Conservation (phyloP, 139 green algal genomes). For the Chlorella sp. region DNA sequence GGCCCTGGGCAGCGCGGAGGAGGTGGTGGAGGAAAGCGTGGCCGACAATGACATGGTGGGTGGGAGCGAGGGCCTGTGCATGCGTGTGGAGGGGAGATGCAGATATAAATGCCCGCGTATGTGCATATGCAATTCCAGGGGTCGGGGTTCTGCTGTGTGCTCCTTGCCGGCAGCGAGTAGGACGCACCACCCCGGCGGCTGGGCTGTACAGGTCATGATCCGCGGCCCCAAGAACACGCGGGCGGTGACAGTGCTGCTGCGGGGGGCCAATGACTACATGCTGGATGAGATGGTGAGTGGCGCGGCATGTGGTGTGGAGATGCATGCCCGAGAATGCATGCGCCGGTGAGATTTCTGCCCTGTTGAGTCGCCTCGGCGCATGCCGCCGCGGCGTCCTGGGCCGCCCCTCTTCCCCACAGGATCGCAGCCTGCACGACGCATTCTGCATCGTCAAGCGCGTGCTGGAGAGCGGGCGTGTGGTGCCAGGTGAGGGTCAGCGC, state of each 20-base stretch:
- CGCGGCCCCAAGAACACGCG: constrained; percentile 60
- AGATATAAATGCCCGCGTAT: not conserved
- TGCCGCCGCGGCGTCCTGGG: too few species aligned
- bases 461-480: constrained; percentile 91
- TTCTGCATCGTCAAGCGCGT: constrained; percentile 98
- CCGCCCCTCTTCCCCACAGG: too few species aligned
- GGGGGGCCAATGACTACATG: constrained; percentile 98
- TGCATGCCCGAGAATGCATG: too few species aligned
- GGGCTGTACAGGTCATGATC: constrained; percentile 82
- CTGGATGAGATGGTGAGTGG: constrained; percentile 99
- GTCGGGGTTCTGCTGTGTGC: too few species aligned
- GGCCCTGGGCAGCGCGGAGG: constrained; percentile 69
- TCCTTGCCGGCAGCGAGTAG: too few species aligned
- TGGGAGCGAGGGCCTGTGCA: not conserved
- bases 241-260: constrained; percentile 79
- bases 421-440: constrained; percentile 95
- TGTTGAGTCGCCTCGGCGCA: too few species aligned
- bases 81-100: not conserved
- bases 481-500: constrained; percentile 60
- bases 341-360: too few species aligned
- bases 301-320: too few species aligned
- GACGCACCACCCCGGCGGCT: too few species aligned
- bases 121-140: too few species aligned
- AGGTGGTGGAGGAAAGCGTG: constrained; percentile 77
- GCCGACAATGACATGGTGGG: constrained; percentile 78